These are phyloP conservation scores for Passalora sequoiae DNA, from an alignment of 2,329 filamentous ascomycete species.

Conservation along the genomic window DNA sequence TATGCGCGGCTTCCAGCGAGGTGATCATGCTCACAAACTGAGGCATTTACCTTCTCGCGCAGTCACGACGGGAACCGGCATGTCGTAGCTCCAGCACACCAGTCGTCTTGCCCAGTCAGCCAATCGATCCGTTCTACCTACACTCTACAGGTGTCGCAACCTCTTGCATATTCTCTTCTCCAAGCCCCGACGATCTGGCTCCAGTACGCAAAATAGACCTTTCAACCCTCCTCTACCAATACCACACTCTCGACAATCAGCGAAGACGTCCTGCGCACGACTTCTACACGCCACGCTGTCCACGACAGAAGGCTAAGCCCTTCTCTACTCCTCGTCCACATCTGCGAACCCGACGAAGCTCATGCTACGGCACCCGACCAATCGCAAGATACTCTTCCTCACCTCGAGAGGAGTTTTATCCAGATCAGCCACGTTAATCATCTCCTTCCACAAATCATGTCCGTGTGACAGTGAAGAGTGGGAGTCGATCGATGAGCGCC, in stretches of 20 bases:
- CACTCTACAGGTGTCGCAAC: conserved; percentile 28
- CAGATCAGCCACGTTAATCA: conserved; percentile 64
- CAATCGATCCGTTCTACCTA: conserved; percentile 9
- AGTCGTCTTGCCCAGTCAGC: conserved; percentile 16
- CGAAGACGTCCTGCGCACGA: conserved; percentile 48
- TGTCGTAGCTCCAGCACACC: conserved; percentile 31
- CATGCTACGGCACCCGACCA: conserved; percentile 49
- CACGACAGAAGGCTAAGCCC: conserved; percentile 36
- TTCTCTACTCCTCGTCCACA: conserved; percentile 44
- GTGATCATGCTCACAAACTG: conserved; percentile 43
- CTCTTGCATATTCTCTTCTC: conserved; percentile 17
- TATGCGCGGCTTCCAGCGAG: conserved; percentile 48
- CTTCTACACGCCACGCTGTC: conserved; percentile 43
- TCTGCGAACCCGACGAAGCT: conserved; percentile 35
- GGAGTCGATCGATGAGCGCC: conserved; percentile 54
- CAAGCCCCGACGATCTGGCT: conserved; percentile 20
- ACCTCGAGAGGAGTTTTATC: conserved; percentile 41
- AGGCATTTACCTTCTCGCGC: conserved; percentile 34
- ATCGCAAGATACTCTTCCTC: no score
- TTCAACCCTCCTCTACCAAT: conserved; percentile 5
- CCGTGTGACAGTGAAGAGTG: no score
- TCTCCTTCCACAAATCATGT: conserved; percentile 45
- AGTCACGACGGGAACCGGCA: conserved; percentile 20
- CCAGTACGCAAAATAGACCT: conserved; percentile 22
- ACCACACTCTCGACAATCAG: conserved; percentile 18